Evolutionary conservation across 2,329 filamentous ascomycete species (phyloP), one percentile per base, ranked within the genome.

Genomic region (Calonectria hawksworthii): DNA sequence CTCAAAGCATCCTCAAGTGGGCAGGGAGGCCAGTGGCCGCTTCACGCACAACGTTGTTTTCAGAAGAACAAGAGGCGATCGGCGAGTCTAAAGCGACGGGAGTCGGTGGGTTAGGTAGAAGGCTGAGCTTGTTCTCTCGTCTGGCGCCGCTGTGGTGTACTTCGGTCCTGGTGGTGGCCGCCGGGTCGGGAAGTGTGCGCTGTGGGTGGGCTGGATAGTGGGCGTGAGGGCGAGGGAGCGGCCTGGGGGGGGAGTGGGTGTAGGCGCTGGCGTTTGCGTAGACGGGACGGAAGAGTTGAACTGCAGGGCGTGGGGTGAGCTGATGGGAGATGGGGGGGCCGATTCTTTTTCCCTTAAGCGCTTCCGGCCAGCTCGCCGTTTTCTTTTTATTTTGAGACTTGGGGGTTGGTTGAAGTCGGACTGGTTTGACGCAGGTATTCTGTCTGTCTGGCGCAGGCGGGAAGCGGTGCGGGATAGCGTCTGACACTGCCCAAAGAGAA

Each of bases 1-100:
- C 69, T 80, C 74, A 78, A 76, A 75, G 75, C 78, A 80, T 80
- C 72, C 73, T 80, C 69, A 36, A 74, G 74, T 70, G 56, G 32
- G 65, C 67, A 76, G 50, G 71, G 54, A 61, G 70, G 64, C 65
- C 67, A 14, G 38, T 66, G 71, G 71, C 71, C 71, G 59, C 66
- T 64, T 52, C 54, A 44, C 36, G 63, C 23, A 59, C 41, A 30
- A 41, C 28, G 65, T 36, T 63, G 64, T 64, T 73, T 68, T 56
- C 52, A 73, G 54, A 50, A 56, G 28, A 47, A 50, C 47, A 38
- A 51, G 23, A 50, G 69, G 30, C 41, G 69, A 72, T 67, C 51
- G 38, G 38, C 63, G 51, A 56, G 38, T 34, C 61, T 51, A 70
- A 65, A 47, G 41, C 5, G 32, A 66, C 63, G 64, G 51, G 21